Percentiles rank a stretch among this genome's conserved stretches.
Evolutionary conservation across 495 filamentous ascomycete genomes (phyloP).

Genomic region (Aspergillus asperescens): DNA sequence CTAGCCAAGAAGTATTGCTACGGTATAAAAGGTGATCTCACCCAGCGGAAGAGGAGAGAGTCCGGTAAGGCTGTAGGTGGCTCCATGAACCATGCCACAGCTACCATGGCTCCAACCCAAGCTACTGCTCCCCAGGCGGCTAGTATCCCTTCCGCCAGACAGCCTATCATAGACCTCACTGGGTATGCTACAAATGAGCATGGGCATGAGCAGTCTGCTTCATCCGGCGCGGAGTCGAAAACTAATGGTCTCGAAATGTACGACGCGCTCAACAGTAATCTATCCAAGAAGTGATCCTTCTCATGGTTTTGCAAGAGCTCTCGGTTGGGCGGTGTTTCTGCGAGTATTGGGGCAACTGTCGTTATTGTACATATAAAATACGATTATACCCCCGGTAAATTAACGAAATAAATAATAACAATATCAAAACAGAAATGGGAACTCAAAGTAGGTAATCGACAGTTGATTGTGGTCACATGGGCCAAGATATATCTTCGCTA

Average conservation of each 20-base stretch:
- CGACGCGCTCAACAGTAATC: background rate
- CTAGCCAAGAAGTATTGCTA: conserved; percentile 51
- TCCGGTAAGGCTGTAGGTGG: conserved; percentile 13
- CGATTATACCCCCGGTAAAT: background rate
- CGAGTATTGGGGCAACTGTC: background rate
- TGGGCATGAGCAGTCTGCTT: background rate
- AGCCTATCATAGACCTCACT: conserved; percentile 1
- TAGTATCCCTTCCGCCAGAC: background rate
- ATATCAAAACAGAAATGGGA: background rate
- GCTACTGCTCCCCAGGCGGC: background rate
- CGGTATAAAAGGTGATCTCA: conserved; percentile 50
- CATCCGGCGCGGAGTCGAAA: background rate
- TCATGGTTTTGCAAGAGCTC: background rate
- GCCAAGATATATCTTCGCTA: background rate
- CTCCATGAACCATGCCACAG: background rate
- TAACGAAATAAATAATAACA: background rate
- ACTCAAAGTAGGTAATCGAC: background rate
- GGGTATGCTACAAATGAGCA: background rate
- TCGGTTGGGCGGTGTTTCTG: background rate
- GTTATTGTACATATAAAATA: background rate
- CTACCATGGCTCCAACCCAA: background rate
- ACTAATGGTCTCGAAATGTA: background rate
- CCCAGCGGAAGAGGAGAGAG: conserved; percentile 34
- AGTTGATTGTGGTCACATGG: background rate
- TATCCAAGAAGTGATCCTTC: background rate